Evolutionary conservation across 257 asterid species (phyloP).

Genomic region (Sherardia arvensis): DNA sequence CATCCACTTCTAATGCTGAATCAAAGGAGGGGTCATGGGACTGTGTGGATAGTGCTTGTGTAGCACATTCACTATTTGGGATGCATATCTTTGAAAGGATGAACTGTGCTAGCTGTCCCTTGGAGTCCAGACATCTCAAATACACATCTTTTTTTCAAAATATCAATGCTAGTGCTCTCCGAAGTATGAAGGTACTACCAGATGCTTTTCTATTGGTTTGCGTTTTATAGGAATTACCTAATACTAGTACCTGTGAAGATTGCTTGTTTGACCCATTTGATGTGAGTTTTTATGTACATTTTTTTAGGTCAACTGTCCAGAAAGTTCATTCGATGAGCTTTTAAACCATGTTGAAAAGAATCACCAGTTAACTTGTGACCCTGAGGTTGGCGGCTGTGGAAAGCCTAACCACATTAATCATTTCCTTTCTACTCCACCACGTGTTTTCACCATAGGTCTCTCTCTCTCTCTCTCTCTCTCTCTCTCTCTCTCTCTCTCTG

Average conservation of each 20-base stretch:
- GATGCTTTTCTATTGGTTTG: not conserved
- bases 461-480: not conserved
- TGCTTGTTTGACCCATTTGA: constrained; percentile 13
- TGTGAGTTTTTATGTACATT: constrained; percentile 10
- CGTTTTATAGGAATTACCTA: not conserved
- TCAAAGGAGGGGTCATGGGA: constrained; percentile 73
- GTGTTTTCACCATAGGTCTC: constrained; percentile 78
- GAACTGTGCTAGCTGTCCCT: constrained; percentile 75
- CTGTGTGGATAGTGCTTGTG: constrained; percentile 57
- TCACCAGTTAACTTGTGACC: constrained; percentile 92
- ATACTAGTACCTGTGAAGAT: constrained; percentile 5
- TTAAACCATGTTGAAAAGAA: constrained; percentile 82
- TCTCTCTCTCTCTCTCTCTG: not conserved
- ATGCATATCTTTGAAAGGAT: constrained; percentile 83
- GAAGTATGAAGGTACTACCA: constrained; percentile 72
- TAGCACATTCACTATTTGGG: constrained; percentile 85
- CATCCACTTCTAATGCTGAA: constrained; percentile 41
- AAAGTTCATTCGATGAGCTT: constrained; percentile 73
- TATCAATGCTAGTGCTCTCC: constrained; percentile 86
- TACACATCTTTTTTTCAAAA: constrained; percentile 88
- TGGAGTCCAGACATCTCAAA: constrained; percentile 84
- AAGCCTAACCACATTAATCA: constrained; percentile 72
- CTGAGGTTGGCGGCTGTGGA: constrained; percentile 87
- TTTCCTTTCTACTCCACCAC: constrained; percentile 74
- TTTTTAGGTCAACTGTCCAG: constrained; percentile 73